Evolutionary conservation across 352 stramenopile species (phyloP).

Genomic region (Globisporangium sylvaticum): DNA sequence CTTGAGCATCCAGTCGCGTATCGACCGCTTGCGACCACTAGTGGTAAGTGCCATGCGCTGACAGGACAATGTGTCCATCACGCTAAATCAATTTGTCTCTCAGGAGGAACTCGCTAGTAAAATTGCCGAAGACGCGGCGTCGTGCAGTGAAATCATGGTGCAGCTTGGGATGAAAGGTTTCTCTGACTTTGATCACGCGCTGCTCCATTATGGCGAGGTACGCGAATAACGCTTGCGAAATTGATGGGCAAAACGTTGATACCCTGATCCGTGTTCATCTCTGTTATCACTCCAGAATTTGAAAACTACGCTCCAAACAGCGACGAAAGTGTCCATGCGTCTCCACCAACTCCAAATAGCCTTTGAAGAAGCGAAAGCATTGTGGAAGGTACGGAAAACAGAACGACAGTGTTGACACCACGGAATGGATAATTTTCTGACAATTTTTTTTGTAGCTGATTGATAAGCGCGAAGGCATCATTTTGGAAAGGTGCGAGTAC

Average conservation of each 20-base stretch:
- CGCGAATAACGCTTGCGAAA: background rate
- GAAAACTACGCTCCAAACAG: conserved; percentile 26
- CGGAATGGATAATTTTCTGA: background rate
- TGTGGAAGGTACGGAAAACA: conserved; percentile 3
- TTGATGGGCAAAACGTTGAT: background rate
- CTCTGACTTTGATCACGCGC: conserved; percentile 16
- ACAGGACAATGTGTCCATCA: background rate
- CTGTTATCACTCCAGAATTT: conserved; percentile 15
- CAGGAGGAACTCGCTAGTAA: conserved; percentile 13
- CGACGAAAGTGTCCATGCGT: conserved; percentile 30
- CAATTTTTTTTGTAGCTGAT: conserved; percentile 23
- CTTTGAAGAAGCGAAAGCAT: conserved; percentile 16
- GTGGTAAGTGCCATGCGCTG: conserved; percentile 1
- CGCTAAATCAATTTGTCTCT: background rate
- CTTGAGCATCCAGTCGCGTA: background rate
- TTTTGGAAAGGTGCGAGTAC: conserved; percentile 34
- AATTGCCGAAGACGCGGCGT: background rate
- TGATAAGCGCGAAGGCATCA: conserved; percentile 41
- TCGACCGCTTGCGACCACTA: conserved; percentile 8
- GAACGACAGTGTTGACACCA: background rate
- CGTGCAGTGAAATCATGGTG: conserved; percentile 13
- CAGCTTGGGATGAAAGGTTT: conserved; percentile 13
- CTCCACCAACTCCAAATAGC: conserved; percentile 28
- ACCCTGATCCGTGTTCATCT: background rate
- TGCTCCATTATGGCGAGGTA: conserved; percentile 16